Evolutionary conservation across 2,329 filamentous ascomycete genomes (phyloP).

Genomic region (Cladophialophora chaetospira): DNA sequence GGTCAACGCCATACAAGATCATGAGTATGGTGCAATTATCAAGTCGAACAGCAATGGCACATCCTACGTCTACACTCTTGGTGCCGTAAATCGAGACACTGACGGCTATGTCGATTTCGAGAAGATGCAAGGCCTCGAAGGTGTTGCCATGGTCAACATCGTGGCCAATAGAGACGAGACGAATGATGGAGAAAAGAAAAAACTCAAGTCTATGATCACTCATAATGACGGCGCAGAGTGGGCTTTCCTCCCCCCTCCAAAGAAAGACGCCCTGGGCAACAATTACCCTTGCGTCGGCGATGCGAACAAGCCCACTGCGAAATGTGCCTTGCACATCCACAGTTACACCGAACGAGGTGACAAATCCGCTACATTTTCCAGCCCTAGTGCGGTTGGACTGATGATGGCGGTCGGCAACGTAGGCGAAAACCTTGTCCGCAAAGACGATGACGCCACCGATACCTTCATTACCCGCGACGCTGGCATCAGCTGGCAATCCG

Average conservation of each 20-base stretch:
- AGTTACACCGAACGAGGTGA: slow-evolving; percentile 90
- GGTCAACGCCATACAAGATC: slow-evolving; percentile 65
- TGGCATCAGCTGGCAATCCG: slow-evolving; percentile 82
- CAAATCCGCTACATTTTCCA: slow-evolving; percentile 82
- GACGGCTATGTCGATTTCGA: slow-evolving; percentile 89
- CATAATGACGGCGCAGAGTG: slow-evolving; percentile 95
- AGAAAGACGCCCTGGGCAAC: slow-evolving; percentile 70
- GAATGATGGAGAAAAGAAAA: slow-evolving; percentile 68
- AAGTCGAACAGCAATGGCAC: slow-evolving; percentile 99
- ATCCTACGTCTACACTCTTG: slow-evolving; percentile 82
- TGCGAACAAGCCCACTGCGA: slow-evolving; percentile 56
- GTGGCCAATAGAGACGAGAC: slow-evolving; percentile 73
- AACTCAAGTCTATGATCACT: slow-evolving; percentile 85
- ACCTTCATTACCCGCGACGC: slow-evolving; percentile 90
- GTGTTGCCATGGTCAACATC: slow-evolving; percentile 82
- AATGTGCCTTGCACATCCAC: slow-evolving; percentile 88
- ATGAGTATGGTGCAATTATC: slow-evolving; percentile 80
- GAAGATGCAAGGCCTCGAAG: slow-evolving; percentile 89
- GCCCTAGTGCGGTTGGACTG: slow-evolving; percentile 80
- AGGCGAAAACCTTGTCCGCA: slow-evolving; percentile 66
- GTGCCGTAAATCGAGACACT: slow-evolving; percentile 77
- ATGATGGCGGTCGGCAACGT: slow-evolving; percentile 94
- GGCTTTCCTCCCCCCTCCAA: slow-evolving; percentile 73
- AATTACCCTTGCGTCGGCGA: slow-evolving; percentile 66
- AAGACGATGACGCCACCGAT: slow-evolving; percentile 78